Base-by-base conservation (phyloP, 1,284 basidiomycete species). In the Cystobasidium sp. region DNA sequence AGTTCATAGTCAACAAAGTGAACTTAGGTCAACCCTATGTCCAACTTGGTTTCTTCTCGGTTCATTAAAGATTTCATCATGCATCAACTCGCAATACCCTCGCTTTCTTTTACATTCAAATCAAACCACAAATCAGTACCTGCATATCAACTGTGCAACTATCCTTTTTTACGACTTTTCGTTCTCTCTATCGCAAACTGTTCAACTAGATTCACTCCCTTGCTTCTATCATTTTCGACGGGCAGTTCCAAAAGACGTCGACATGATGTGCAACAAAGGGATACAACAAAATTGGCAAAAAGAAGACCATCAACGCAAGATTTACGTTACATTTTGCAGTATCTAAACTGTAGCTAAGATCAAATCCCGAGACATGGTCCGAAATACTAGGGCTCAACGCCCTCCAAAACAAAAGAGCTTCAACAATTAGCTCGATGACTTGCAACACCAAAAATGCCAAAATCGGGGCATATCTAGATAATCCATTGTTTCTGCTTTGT, bases 131-230 rank as follows among this genome's bases (percentile, higher is more conserved):
- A n/a, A 16, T 70, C 68, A 70, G 55, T 59, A 58, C 55, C 68
- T 31, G 68, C 68, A 70, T 70, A 22, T 70, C 68, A 70, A 70
- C 68, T 70, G 68, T 70, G 68, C 68, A 70, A 70, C 58, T 59
- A 58, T 61, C 56, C 31, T 10, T 6, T 46, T 44, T 44, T 46
- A 39, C 37, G 22, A 43, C 22, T 24, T 44, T 47, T 63, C 31
- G 44, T 61, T 16, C 31, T 49, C 61, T 41, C 39, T 8, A 31
- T 31, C 39, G 53, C 39, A 59, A 59, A 59, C 56, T 43, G 56
- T 59, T 43, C 31, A 41, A 43, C 39, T 59, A 41, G 37, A 43
- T 49, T 49, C 46, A 49, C 12, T 49, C 46, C n/a, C n/a, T 49
- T n/a, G 14, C 12, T 49, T 49, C 46, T 31, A 31, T 31, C 31